Conservation (phyloP, 192 early-diverging fungal genomes). For the Allomyces macrogynus region DNA sequence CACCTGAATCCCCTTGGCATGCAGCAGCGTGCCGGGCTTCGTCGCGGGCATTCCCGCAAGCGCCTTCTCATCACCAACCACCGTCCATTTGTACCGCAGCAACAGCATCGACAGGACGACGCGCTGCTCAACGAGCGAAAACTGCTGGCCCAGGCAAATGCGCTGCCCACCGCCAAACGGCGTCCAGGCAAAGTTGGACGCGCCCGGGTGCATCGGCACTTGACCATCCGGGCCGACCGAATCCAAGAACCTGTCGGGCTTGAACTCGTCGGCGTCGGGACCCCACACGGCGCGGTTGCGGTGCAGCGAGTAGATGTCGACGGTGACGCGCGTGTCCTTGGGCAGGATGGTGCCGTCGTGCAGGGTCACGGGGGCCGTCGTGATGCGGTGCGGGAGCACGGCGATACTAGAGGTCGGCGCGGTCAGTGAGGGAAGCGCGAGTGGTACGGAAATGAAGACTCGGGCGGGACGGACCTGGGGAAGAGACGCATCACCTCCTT, state of each 20-base stretch:
- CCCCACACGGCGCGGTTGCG: conserved; percentile 18
- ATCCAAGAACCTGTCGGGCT: conserved; percentile 21
- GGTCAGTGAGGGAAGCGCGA: no score
- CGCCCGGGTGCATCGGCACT: conserved; percentile 5
- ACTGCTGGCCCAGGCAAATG: conserved; percentile 9
- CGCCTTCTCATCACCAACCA: not conserved
- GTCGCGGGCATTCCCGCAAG: not conserved
- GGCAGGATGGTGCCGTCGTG: conserved; percentile 15
- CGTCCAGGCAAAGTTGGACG: conserved; percentile 2
- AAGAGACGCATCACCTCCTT: not conserved
- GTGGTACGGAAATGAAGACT: no score
- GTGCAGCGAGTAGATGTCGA: conserved; percentile 22
- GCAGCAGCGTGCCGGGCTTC: not conserved
- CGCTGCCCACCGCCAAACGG: conserved; percentile 6
- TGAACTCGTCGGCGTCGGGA: conserved; percentile 20
- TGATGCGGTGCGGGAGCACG: not conserved
- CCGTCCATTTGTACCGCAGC: not conserved
- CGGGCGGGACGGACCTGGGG: not conserved
- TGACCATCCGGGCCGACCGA: not conserved
- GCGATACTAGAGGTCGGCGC: not conserved
- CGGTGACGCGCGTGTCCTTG: conserved; percentile 16
- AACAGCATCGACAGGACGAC: conserved; percentile 6
- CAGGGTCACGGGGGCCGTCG: not conserved
- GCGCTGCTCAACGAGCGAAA: conserved; percentile 5
- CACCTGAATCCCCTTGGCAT: not conserved